phyloP scores from a whole-genome alignment of 1,284 basidiomycete species.

The Ustilago esculenta region DNA sequence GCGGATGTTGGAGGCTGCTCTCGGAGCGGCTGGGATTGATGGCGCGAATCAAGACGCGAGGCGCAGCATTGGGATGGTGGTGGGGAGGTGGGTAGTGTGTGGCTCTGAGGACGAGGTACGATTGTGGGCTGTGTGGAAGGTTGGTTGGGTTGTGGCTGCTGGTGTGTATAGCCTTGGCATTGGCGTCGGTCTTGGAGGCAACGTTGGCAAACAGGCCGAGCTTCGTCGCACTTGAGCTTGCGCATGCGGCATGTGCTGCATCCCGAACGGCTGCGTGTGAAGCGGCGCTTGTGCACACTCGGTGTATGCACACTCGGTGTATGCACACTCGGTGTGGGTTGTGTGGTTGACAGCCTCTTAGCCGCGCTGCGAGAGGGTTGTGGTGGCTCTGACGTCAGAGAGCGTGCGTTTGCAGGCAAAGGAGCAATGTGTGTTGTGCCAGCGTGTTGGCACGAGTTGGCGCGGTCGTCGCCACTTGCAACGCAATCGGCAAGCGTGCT shows the following conservation, averaged over 20 bases:
- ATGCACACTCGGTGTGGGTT: background rate
- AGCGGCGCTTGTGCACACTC: conserved; percentile 11
- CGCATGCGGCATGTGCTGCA: conserved; percentile 16
- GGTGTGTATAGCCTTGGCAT: conserved; percentile 5
- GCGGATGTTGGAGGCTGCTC: too few relatives aligned
- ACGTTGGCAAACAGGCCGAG: conserved; percentile 10
- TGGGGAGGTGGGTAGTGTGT: too few relatives aligned
- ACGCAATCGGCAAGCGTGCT: too few relatives aligned
- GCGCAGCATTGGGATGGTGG: background rate
- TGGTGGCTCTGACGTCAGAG: conserved; percentile 1
- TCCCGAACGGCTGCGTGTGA: conserved; percentile 11
- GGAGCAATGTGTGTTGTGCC: too few relatives aligned
- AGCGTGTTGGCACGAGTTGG: background rate
- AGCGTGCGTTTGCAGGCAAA: background rate
- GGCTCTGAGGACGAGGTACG: too few relatives aligned
- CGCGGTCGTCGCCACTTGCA: background rate
- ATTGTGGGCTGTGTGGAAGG: too few relatives aligned
- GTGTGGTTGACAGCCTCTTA: background rate
- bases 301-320: too few relatives aligned
- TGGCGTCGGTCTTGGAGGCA: conserved; percentile 8
- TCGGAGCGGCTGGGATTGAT: too few relatives aligned
- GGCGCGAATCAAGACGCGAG: too few relatives aligned
- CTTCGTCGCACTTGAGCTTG: conserved; percentile 33
- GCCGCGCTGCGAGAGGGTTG: background rate
- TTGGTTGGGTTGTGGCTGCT: too few relatives aligned